Base-by-base conservation (phyloP, 2,329 filamentous ascomycete species). In the Hirsutella thompsonii region DNA sequence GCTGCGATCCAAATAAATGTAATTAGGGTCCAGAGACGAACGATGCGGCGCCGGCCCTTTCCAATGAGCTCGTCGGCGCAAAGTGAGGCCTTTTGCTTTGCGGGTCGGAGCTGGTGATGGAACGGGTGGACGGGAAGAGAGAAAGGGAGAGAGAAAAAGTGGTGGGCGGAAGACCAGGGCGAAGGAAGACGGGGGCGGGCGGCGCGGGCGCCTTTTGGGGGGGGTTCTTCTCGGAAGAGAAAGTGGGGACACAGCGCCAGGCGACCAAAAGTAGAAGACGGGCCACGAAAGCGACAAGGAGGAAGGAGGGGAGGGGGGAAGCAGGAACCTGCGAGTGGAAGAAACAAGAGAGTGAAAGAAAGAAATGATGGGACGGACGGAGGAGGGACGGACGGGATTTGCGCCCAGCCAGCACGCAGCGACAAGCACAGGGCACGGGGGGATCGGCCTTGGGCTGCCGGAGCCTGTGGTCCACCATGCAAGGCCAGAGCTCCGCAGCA, bases 391-490 rank as follows among this genome's bases (percentile, higher is more conserved):
- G 33, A 34, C 36, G 36, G 23, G 23, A 11, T 26, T 26, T 26
- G 23, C 20, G 36, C 5, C 11, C 30, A 32, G 30, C 30, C 30
- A 13, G 30, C 30, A n/a, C 6, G 32, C 32, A 18, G 16, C 32
- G 16, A 34, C 32, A 34, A 26, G 18, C 34, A 20, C 34, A 36
- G 34, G 35, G 43, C 37, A 47, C 46, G 45, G 45, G 46, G 42
- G 46, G 42, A 48, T 48, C 46, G 46, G 46, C 46, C 41, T 45
- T 20, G 45, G 39, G 44, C 39, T 47, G 44, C 46, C 46, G 42
- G 46, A 44, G 41, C 41, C 34, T 36, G 34, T 34, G 34, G 18
- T 19, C 34, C 34, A 36, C 18, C 36, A 21, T 38, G 21, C 36
- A 34, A 16, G 32, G n/a, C 32, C 32, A 19, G 32, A 28, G 36